Conservation (phyloP, 2,329 filamentous ascomycete genomes). For the Mollisia scopiformis region DNA sequence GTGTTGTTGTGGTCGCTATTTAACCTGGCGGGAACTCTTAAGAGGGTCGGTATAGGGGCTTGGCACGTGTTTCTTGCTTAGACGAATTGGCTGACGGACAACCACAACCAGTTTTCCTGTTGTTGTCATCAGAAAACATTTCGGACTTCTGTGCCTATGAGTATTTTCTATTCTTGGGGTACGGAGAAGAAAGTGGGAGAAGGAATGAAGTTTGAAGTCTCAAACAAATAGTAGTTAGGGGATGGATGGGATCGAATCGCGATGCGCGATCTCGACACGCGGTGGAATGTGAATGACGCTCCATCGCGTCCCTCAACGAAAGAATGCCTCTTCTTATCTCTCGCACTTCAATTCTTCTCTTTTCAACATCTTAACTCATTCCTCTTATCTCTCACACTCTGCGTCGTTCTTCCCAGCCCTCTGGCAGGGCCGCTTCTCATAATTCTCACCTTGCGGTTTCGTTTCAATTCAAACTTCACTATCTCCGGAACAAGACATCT, state of each 20-base stretch:
- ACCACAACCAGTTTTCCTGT: not conserved
- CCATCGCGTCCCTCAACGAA: not conserved
- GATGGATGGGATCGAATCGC: not conserved
- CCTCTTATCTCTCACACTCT: not conserved
- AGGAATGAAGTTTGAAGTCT: not conserved
- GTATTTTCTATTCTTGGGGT: not conserved
- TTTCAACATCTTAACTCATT: not conserved
- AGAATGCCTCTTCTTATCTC: not conserved
- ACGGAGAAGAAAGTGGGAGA: not conserved
- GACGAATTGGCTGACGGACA: not conserved
- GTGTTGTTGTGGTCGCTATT: not conserved
- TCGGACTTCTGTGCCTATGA: not conserved
- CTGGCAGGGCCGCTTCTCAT: not conserved
- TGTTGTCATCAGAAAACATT: not conserved
- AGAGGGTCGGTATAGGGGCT: not conserved
- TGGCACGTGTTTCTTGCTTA: not conserved
- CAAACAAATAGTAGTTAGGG: not conserved
- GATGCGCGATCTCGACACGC: not conserved
- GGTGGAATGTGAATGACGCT: not conserved
- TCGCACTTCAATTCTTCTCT: not conserved
- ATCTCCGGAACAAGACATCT: not conserved
- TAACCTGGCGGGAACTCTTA: not conserved
- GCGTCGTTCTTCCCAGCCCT: constrained; percentile 8
- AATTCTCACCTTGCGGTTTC: constrained; percentile 11
- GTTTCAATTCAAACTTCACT: constrained; percentile 4